Evolutionary conservation across 2,329 filamentous ascomycete genomes (phyloP).

Genomic region (Colletotrichum acutatum): DNA sequence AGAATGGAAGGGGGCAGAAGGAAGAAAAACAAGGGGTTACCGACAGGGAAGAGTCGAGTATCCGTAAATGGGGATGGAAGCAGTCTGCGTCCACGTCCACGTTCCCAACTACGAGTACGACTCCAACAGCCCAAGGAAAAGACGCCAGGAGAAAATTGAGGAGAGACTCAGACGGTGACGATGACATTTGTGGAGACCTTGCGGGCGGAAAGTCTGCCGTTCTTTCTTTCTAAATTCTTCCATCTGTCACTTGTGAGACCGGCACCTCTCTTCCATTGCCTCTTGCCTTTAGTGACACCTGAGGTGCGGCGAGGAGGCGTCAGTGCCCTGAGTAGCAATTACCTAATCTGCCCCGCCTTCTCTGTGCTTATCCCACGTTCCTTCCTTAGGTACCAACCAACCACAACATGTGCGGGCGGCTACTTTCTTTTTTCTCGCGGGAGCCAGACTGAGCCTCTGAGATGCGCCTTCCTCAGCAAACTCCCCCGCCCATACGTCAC

Average conservation of each 20-base stretch:
- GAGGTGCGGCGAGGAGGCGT: neutral
- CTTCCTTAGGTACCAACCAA: neutral
- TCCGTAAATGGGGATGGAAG: neutral
- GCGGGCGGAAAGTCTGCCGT: neutral
- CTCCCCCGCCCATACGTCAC: neutral
- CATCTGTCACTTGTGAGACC: neutral
- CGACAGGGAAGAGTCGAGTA: constrained; percentile 1
- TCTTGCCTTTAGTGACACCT: neutral
- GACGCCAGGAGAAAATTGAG: no score
- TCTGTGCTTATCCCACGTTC: neutral
- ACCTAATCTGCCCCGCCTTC: constrained; percentile 28
- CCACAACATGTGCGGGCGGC: neutral
- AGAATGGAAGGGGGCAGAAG: neutral
- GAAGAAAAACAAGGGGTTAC: neutral
- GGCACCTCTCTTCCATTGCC: neutral
- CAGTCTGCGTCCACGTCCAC: no score
- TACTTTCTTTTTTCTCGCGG: constrained; percentile 1
- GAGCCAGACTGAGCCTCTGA: neutral
- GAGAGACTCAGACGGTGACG: neutral
- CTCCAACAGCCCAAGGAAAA: no score
- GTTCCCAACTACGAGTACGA: no score
- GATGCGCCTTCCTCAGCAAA: neutral
- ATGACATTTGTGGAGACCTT: neutral
- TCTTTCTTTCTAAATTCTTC: neutral
- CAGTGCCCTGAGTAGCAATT: neutral